Evolutionary conservation across 2,329 filamentous ascomycete genomes (phyloP).

Genomic region (Parafenestella ontariensis): DNA sequence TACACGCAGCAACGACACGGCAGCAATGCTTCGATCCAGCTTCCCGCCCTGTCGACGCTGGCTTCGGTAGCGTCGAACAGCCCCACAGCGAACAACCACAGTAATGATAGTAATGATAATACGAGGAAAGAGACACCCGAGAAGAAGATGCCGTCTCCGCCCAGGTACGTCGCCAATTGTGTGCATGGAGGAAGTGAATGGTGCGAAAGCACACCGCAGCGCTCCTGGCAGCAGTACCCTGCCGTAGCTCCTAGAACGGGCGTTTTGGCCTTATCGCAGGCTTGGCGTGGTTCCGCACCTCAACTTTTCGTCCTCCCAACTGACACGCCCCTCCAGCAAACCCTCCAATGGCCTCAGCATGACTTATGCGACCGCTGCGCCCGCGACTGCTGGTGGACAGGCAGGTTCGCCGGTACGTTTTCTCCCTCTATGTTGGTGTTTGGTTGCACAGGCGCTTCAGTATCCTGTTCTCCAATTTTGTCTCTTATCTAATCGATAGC

Average conservation of each 20-base stretch:
- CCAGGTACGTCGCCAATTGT: slow-evolving; percentile 35
- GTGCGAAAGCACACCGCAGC: slow-evolving; percentile 12
- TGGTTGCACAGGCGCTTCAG: slow-evolving; percentile 48
- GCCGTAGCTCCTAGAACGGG: slow-evolving; percentile 1
- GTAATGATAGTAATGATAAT: slow-evolving; percentile 33
- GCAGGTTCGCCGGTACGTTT: slow-evolving; percentile 64
- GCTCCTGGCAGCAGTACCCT: slow-evolving; percentile 22
- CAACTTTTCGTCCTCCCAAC: slow-evolving; percentile 38
- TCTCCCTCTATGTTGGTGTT: slow-evolving; percentile 11
- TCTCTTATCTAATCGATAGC: slow-evolving; percentile 52
- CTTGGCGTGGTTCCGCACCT: slow-evolving; percentile 38
- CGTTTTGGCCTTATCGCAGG: slow-evolving; percentile 35
- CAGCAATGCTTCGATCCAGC: slow-evolving; percentile 52
- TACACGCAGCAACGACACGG: slow-evolving; percentile 49
- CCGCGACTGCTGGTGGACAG: slow-evolving; percentile 70
- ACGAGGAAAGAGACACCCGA: slow-evolving; percentile 31
- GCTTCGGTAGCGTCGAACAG: slow-evolving; percentile 63
- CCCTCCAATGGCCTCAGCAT: slow-evolving; percentile 60
- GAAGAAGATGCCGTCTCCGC: slow-evolving; percentile 35
- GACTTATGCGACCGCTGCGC: slow-evolving; percentile 69
- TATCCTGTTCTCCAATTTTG: slow-evolving; percentile 31
- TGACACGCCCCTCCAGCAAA: slow-evolving; percentile 41
- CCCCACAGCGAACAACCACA: slow-evolving; percentile 52
- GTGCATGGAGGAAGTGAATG: not conserved
- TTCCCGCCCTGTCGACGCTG: slow-evolving; percentile 66